phyloP scores from a whole-genome alignment of 2,329 filamentous ascomycete genomes.

The Fusarium illudens region DNA sequence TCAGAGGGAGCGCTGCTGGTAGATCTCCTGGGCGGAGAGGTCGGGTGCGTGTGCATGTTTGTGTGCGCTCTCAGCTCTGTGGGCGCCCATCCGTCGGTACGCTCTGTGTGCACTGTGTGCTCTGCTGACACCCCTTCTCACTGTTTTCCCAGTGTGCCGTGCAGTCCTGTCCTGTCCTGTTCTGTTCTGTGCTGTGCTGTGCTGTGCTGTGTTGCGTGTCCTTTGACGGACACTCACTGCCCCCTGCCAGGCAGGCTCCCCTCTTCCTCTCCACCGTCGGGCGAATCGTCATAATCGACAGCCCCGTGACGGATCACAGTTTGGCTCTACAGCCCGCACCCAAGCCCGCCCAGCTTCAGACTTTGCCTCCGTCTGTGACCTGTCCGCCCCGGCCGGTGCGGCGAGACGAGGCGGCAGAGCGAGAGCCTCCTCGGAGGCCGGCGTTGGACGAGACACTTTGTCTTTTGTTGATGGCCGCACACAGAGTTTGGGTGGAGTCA shows the following conservation, averaged over 20 bases:
- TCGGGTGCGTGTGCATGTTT: constrained; percentile 8
- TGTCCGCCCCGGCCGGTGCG: constrained; percentile 28
- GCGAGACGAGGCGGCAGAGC: constrained; percentile 9
- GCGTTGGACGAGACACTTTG: constrained; percentile 15
- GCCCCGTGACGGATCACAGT: constrained; percentile 39
- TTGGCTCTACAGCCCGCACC: constrained; percentile 16
- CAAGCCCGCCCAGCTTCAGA: constrained; percentile 21
- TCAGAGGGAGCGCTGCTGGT: constrained; percentile 28
- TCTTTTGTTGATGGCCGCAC: constrained; percentile 16
- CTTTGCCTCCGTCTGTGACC: constrained; percentile 31
- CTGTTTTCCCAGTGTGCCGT: constrained; percentile 13
- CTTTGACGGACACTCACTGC: constrained; percentile 17
- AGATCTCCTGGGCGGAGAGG: constrained; percentile 31
- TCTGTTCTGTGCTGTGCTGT: constrained; percentile 32
- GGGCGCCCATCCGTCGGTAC: constrained; percentile 10
- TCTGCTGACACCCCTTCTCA: constrained; percentile 41
- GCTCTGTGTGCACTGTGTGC: constrained; percentile 17
- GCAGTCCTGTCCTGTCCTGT: constrained; percentile 30
- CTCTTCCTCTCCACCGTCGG: constrained; percentile 33
- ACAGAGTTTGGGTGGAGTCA: constrained; percentile 35
- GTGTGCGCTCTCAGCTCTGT: constrained; percentile 7
- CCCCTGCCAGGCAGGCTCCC: constrained; percentile 22
- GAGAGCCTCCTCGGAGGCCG: constrained; percentile 22
- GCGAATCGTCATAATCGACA: constrained; percentile 40
- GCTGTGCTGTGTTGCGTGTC: constrained; percentile 35